Conservation (phyloP, 2,329 filamentous ascomycete species). For the Trichoderma koningiopsis region DNA sequence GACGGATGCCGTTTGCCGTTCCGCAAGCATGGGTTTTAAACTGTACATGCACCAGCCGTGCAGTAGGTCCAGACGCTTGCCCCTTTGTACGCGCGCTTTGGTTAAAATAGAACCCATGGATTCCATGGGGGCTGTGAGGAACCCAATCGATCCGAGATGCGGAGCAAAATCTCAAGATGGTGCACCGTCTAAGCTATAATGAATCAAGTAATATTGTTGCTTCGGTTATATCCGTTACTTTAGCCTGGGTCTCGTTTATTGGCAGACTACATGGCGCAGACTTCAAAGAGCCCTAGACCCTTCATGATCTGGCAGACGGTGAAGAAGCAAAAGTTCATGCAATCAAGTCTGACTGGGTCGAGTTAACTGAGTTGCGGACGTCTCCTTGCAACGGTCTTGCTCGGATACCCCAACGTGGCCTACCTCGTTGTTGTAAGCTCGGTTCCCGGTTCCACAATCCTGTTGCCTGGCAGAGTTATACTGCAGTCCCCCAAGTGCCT, state of each 20-base stretch:
- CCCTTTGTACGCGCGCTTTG: not conserved
- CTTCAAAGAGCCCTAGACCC: not conserved
- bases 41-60: not conserved
- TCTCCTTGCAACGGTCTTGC: not conserved
- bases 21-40: conserved; percentile 1
- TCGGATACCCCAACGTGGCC: no score
- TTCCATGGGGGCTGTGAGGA: not conserved
- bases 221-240: not conserved
- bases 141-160: not conserved
- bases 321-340: not conserved
- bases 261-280: not conserved
- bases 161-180: not conserved
- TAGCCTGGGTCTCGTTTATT: not conserved
- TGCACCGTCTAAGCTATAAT: not conserved
- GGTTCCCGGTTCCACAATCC: not conserved
- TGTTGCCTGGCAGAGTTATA: not conserved
- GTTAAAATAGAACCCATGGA: not conserved
- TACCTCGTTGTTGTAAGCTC: not conserved
- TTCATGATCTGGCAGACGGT: not conserved
- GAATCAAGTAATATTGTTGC: not conserved
- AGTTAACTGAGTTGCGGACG: not conserved
- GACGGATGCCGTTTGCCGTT: conserved; percentile 6
- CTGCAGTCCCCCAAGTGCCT: not conserved
- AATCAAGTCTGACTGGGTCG: not conserved
- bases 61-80: not conserved